Evolutionary conservation across 2,329 filamentous ascomycete genomes (phyloP), one percentile per base, ranked within the genome.

Genomic region (Clonostachys sp.): DNA sequence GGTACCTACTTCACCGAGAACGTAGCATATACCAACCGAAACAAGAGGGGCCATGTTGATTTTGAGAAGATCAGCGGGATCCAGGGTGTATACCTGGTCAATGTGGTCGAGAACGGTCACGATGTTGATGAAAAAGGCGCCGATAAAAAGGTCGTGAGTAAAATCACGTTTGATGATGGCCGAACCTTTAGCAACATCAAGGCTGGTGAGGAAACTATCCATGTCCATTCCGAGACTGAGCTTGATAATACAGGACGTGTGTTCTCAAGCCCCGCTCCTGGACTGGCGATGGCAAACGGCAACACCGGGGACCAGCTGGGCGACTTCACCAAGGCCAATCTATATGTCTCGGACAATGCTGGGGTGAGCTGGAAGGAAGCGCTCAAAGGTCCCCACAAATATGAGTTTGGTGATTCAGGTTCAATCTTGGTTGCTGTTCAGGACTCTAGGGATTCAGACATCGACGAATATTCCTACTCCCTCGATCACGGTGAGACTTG

Each of bases 141-240:
- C 3, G 58, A 68, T 6, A 92, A 92, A 70, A 82, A 89, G 60
- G 65, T 95, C 42, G 77, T 84, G 52, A 90, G 88, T 34, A 77
- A 84, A 57, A 96, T 99, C 61, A 96, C 89, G 44, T 99, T 97
- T 60, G 91, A 99, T 59, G 94, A 99, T 64, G 94, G 95, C 20
- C 79, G 91, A 57, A 92, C 85, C 0, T 97, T 95, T 65, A 80
- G 89, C 49, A 63, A 78, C 6, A 71, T 97, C 54, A 89, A 84
- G 55, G 75, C 78, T 12, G 86, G 79, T 38, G 80, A 83, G 46
- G 81, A 84, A 46, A 77, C 82, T 35, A 75, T 99, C 34, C 91
- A 99, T 61, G 77, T 99, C 8, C 94, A 99, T 66, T 97, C 92
- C 1, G 85, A 97, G 50, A 96, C 92, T 2, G 82, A 94, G 48